These are phyloP conservation scores for Talaromyces nanjingensis DNA, from an alignment of 495 filamentous ascomycete species.

Conservation along the genomic window DNA sequence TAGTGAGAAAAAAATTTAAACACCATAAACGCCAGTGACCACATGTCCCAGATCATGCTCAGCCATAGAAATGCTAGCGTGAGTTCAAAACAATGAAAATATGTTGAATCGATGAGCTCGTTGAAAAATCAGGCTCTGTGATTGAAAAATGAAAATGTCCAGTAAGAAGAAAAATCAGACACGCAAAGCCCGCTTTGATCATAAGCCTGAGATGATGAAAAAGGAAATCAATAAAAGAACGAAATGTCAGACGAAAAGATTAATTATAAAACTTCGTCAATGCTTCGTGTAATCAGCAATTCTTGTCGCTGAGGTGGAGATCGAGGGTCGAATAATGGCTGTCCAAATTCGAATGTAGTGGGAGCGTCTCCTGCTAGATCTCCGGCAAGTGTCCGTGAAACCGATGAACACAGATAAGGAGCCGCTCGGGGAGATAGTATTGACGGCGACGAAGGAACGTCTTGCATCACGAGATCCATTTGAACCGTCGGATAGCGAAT, in stretches of 20 bases:
- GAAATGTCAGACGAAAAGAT: neutral
- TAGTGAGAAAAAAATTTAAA: conserved; percentile 14
- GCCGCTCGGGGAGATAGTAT: conserved; percentile 45
- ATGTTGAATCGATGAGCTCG: neutral
- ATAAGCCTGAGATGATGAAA: conserved; percentile 24
- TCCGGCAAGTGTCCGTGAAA: conserved; percentile 25
- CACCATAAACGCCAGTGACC: conserved; percentile 21
- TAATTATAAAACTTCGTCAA: conserved; percentile 45
- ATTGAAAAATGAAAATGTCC: conserved; percentile 18
- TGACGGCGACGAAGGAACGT: conserved; percentile 26
- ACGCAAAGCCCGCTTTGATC: conserved; percentile 45
- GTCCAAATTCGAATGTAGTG: conserved; percentile 20
- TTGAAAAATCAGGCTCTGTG: neutral
- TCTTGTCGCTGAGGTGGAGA: conserved; percentile 41
- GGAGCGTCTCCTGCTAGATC: conserved; percentile 26
- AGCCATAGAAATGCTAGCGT: conserved; percentile 10
- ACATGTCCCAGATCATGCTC: conserved; percentile 15
- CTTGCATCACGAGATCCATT: conserved; percentile 32
- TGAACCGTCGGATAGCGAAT: conserved; percentile 17
- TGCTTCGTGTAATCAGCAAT: conserved; percentile 45
- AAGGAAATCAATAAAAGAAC: conserved; percentile 18
- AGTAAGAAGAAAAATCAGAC: conserved; percentile 15
- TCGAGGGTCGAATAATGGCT: conserved; percentile 33
- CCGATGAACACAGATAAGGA: conserved; percentile 35
- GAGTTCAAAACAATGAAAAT: conserved; percentile 14